A percentile compares a stretch with the other conserved stretches of the same genome.
Conservation (phyloP, 371 early-diverging fungal genomes). For the Syncephalastrum contaminatum region DNA sequence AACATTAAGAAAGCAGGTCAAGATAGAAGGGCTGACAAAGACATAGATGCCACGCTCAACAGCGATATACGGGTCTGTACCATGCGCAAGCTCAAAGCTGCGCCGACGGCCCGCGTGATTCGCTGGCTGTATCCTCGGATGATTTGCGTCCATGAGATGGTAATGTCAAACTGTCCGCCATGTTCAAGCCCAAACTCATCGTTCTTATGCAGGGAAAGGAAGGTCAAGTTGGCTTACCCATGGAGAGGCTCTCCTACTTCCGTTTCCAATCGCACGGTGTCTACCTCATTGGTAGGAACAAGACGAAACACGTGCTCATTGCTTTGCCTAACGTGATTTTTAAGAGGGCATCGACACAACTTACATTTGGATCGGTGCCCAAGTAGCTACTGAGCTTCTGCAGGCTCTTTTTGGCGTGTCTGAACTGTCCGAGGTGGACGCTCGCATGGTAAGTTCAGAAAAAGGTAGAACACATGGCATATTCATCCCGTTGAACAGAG, state of each 20-base stretch:
- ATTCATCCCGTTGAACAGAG: conserved; percentile 2
- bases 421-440: conserved; percentile 20
- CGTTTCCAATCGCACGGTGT: conserved; percentile 71
- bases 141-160: conserved; percentile 31
- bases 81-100: conserved; percentile 73
- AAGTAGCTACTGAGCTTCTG: conserved; percentile 15
- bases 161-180: not conserved
- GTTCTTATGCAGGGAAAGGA: too few species aligned
- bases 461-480: not conserved
- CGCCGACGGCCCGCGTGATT: conserved; percentile 67
- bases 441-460: conserved; percentile 12
- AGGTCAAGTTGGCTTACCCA: conserved; percentile 14
- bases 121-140: conserved; percentile 86
- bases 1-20: not conserved
- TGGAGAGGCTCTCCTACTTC: conserved; percentile 76
- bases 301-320: not conserved
- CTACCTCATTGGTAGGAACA: conserved; percentile 55
- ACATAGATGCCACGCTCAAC: conserved; percentile 33
- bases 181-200: too few species aligned
- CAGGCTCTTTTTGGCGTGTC: conserved; percentile 21
- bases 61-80: conserved; percentile 77
- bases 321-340: not conserved
- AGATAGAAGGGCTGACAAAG: not conserved
- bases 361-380: conserved; percentile 38
- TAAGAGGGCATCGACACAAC: conserved; percentile 20